Evolutionary conservation across 2,329 filamentous ascomycete species (phyloP).

Genomic region (Thielaviopsis punctulata): DNA sequence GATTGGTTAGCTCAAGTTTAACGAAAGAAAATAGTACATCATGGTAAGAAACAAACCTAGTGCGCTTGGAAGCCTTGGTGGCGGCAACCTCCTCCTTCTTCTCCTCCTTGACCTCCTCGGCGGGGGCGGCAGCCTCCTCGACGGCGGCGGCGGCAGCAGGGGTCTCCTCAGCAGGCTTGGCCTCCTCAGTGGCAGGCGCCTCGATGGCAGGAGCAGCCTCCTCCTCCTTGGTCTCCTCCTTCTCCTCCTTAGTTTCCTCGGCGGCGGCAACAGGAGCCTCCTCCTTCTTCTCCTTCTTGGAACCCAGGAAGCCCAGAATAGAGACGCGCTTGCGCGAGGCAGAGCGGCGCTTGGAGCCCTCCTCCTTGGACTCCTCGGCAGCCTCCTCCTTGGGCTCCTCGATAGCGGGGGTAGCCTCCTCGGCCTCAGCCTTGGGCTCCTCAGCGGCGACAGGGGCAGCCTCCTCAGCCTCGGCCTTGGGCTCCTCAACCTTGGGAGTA

Average conservation of each 20-base stretch:
- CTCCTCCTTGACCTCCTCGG: no score
- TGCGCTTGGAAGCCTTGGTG: conserved; percentile 27
- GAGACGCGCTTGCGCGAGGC: conserved; percentile 48
- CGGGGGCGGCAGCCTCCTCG: conserved; percentile 28
- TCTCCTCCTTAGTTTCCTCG: conserved; percentile 16
- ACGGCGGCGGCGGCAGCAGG: conserved; percentile 33
- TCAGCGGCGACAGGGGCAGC: conserved; percentile 19
- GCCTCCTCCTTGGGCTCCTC: conserved; percentile 18
- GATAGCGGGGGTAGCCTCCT: conserved; percentile 17
- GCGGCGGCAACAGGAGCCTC: conserved; percentile 18
- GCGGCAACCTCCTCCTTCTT: conserved; percentile 31
- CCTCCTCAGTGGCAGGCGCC: conserved; percentile 15
- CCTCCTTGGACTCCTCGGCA: conserved; percentile 20
- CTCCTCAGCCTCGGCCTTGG: conserved; percentile 23
- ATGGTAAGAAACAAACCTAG: conserved; percentile 22
- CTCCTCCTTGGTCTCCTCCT: conserved; percentile 17
- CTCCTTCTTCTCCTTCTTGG: conserved; percentile 33
- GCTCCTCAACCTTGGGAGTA: conserved; percentile 24
- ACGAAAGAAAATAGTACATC: not conserved
- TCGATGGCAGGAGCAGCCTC: conserved; percentile 19
- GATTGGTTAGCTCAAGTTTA: conserved; percentile 12
- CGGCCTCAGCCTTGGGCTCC: conserved; percentile 19
- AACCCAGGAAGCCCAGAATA: conserved; percentile 42
- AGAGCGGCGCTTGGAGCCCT: conserved; percentile 40
- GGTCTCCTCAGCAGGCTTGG: conserved; percentile 20